Conservation (phyloP, 1,284 basidiomycete genomes). For the Volvariella surrecta region DNA sequence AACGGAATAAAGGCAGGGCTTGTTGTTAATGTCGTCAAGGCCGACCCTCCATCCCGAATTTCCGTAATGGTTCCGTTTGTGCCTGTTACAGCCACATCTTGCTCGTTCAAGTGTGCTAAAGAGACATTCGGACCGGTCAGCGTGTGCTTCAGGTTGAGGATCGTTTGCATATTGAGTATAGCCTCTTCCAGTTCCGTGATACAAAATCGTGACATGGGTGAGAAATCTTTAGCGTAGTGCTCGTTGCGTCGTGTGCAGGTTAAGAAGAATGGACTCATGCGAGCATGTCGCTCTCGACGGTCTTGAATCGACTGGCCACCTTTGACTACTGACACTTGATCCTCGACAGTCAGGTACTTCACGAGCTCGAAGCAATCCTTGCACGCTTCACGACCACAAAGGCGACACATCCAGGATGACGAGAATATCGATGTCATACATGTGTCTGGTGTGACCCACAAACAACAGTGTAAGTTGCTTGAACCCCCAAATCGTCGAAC, state of each 20-base stretch:
- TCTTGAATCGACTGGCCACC: conserved; percentile 40
- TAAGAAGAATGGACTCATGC: conserved; percentile 66
- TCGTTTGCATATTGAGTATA: conserved; percentile 56
- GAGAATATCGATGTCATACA: conserved; percentile 91
- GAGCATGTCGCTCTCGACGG: conserved; percentile 51
- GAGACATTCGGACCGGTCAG: background rate
- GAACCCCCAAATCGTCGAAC: conserved; percentile 3
- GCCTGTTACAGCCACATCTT: background rate
- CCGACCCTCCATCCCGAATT: background rate
- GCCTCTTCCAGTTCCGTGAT: conserved; percentile 55
- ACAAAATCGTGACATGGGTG: conserved; percentile 74
- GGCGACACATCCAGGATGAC: conserved; percentile 80
- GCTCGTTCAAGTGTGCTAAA: no score
- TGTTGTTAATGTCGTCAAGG: background rate
- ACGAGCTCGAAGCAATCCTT: conserved; percentile 75
- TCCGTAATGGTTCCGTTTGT: no score
- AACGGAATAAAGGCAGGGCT: background rate
- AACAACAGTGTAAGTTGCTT: conserved; percentile 6
- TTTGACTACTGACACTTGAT: conserved; percentile 33
- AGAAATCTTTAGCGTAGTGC: conserved; percentile 60
- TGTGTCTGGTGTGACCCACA: conserved; percentile 50
- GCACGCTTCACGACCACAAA: conserved; percentile 89
- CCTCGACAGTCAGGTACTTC: conserved; percentile 48
- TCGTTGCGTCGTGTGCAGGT: conserved; percentile 61
- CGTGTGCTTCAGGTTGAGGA: conserved; percentile 25